Base-by-base conservation (phyloP, 2,329 filamentous ascomycete genomes). In the Zelopaecilomyces penicillatus region DNA sequence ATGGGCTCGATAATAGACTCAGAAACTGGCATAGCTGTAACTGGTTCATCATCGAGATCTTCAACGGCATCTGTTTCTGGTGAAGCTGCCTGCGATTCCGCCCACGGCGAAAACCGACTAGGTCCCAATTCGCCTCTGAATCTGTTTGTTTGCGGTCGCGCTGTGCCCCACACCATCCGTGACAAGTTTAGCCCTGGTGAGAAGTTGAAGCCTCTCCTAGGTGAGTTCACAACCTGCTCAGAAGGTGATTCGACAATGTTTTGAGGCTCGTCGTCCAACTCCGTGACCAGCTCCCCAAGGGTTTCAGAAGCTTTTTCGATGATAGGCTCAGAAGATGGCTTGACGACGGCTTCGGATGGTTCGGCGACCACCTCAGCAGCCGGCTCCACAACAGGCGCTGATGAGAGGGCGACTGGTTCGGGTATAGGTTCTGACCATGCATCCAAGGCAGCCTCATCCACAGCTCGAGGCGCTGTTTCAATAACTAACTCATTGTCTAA, bases 91-190 rank as follows among this genome's bases (percentile, higher is more conserved):
- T 97, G 89, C 66, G 91, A 97, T 58, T 97, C 91, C 43, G 91
- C 97, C 57, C 93, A 97, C 75, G 93, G 93, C 63, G 93, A 93
- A 58, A 98, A 97, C 77, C 87, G 93, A 67, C 82, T 98, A 47
- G 91, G 91, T 63, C 93, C 93, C 75, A 97, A 97, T 80, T 98
- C 91, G 41, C 86, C 97, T 28, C 84, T 98, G 54, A 93, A 97
- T 75, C 76, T 97, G 58, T 87, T 98, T 57, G 93, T 97, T 58
- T 98, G 97, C 64, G 93, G 93, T 52, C 90, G 93, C 71, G 93
- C 93, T 54, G 93, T 97, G 52, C 93, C 89, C 46, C 91, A 97
- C 78, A 95, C 87, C 51, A 94, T 97, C 70, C 87, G 89, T 54
- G 91, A 97, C 69, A 95, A 90, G 66, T 89, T 91, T 73, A 83